Evolutionary conservation across 371 early-diverging fungal genomes (phyloP).

Genomic region (Dichotomocladium elegans): DNA sequence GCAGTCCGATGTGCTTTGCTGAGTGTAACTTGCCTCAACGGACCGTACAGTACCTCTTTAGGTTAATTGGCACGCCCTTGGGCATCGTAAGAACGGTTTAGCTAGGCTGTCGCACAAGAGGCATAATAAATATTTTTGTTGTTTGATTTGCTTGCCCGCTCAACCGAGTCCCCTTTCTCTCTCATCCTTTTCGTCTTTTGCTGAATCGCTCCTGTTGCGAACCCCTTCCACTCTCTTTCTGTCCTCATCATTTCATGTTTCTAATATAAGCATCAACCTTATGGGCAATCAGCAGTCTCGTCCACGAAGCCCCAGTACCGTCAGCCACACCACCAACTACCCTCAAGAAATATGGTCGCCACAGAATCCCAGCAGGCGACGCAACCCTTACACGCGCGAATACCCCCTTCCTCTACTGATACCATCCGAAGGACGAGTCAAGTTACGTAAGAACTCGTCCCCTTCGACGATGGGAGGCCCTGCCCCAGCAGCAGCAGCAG

Average conservation of each 20-base stretch:
- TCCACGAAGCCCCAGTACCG: conserved; percentile 15
- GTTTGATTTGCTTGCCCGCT: conserved; percentile 5
- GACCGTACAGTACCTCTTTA: not conserved
- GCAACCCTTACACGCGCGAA: conserved; percentile 21
- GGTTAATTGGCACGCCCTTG: not conserved
- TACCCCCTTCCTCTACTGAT: conserved; percentile 32
- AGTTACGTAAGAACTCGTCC: conserved; percentile 35
- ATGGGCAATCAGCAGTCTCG: conserved; percentile 40
- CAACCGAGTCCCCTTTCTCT: not conserved
- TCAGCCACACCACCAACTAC: conserved; percentile 20
- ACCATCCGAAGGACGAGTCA: conserved; percentile 23
- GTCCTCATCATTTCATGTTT: not conserved
- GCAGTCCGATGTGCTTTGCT: not conserved
- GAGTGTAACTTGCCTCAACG: too few relatives aligned
- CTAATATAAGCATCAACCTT: not conserved
- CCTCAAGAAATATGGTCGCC: conserved; percentile 13
- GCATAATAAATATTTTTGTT: not conserved
- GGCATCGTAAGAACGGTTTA: not conserved
- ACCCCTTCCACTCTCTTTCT: conserved; percentile 11
- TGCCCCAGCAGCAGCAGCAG: too few relatives aligned
- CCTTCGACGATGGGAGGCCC: conserved; percentile 17
- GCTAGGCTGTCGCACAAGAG: conserved; percentile 1
- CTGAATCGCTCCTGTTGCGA: not conserved
- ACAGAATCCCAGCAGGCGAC: not conserved
- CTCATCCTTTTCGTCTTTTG: not conserved